Percentiles rank a stretch among this genome's conserved stretches.
Evolutionary conservation across 371 early-diverging fungal species (phyloP).

Genomic region (Mucor plumbeus): DNA sequence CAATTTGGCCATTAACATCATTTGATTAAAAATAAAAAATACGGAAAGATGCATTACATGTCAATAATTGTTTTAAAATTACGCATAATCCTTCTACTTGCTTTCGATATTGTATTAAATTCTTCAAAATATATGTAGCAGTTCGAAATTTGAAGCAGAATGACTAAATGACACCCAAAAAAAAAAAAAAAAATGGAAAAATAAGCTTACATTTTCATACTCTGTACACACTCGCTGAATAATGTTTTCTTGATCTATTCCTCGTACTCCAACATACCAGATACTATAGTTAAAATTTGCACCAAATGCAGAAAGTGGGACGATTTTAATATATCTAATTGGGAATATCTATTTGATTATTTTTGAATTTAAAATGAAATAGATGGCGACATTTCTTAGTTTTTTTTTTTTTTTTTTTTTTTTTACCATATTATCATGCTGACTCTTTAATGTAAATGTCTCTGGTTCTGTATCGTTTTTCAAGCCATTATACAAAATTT

Average conservation of each 20-base stretch:
- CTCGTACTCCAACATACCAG: slow-evolving; percentile 92
- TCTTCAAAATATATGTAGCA: neutral
- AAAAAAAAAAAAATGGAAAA: neutral
- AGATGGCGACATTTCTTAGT: too few species aligned
- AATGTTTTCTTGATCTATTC: slow-evolving; percentile 68
- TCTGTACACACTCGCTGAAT: slow-evolving; percentile 67
- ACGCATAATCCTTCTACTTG: too few species aligned
- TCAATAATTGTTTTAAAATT: too few species aligned
- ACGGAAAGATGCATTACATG: too few species aligned
- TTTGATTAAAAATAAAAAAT: too few species aligned
- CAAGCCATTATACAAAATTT: slow-evolving; percentile 88
- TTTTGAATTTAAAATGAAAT: neutral
- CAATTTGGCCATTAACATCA: neutral
- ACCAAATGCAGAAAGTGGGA: slow-evolving; percentile 90
- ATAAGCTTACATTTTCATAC: slow-evolving; percentile 65
- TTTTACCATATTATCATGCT: slow-evolving; percentile 59
- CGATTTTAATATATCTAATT: slow-evolving; percentile 90
- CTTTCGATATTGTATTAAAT: too few species aligned
- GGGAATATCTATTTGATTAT: slow-evolving; percentile 65
- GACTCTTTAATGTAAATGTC: slow-evolving; percentile 80
- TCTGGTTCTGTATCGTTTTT: slow-evolving; percentile 92
- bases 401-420: neutral
- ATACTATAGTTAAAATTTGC: slow-evolving; percentile 94
- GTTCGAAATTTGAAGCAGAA: neutral
- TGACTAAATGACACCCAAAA: too few species aligned